Percentiles rank a stretch among this genome's conserved stretches.
phyloP scores from a whole-genome alignment of 2,329 filamentous ascomycete genomes.

The Fusarium caatingaense region DNA sequence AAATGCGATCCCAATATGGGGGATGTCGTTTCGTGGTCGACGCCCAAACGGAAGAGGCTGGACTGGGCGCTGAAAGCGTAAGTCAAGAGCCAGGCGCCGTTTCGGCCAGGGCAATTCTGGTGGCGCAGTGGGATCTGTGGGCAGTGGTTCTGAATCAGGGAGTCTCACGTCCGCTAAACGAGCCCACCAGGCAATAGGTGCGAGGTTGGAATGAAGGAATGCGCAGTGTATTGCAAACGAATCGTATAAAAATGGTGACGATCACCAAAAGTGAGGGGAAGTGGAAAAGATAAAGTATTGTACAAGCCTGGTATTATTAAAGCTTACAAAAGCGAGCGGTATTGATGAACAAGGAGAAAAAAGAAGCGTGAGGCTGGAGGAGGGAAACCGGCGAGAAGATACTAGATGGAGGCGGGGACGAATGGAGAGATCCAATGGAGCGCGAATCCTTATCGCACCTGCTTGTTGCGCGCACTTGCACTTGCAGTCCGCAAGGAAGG shows the following conservation, averaged over 20 bases:
- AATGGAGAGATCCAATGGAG: conserved; percentile 20
- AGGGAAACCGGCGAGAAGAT: conserved; percentile 20
- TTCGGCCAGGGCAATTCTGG: conserved; percentile 26
- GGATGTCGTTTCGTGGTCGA: conserved; percentile 9
- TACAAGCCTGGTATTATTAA: conserved; percentile 22
- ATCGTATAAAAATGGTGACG: background rate
- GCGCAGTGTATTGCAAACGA: conserved; percentile 15
- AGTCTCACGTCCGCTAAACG: conserved; percentile 29
- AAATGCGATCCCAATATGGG: conserved; percentile 10
- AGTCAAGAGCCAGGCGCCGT: conserved; percentile 11
- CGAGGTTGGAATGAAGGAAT: conserved; percentile 29
- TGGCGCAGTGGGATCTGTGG: conserved; percentile 39
- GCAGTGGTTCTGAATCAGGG: conserved; percentile 28
- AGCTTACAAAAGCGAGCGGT: conserved; percentile 15
- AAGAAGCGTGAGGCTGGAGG: conserved; percentile 23
- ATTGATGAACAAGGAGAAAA: conserved; percentile 11
- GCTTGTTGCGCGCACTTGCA: conserved; percentile 8
- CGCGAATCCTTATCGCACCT: conserved; percentile 35
- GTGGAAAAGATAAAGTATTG: background rate
- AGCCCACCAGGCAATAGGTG: conserved; percentile 19
- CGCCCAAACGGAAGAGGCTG: conserved; percentile 16
- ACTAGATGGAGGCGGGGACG: conserved; percentile 27
- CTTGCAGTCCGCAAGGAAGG: background rate
- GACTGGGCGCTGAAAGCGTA: conserved; percentile 23
- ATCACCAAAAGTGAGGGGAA: conserved; percentile 7